Conservation (phyloP, 2,329 filamentous ascomycete genomes). For the Trichoderma citrinoviride region DNA sequence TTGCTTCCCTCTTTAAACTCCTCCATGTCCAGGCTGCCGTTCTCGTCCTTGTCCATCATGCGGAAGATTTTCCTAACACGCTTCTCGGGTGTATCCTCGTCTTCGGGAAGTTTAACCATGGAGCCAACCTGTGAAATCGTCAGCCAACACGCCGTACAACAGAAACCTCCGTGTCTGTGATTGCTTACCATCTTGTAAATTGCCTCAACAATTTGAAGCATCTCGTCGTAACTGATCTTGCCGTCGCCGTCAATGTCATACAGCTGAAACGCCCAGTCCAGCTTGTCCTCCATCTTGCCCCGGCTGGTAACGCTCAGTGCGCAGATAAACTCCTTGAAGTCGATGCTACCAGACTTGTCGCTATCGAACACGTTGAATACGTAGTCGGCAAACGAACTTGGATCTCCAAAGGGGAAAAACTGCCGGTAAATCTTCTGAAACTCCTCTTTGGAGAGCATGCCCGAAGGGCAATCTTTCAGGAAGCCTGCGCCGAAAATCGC, state of each 20-base stretch:
- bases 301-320: slow-evolving; percentile 94
- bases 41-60: slow-evolving; percentile 99
- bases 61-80: slow-evolving; percentile 96
- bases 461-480: slow-evolving; percentile 95
- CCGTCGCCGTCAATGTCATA: slow-evolving; percentile 99
- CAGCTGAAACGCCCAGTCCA: slow-evolving; percentile 98
- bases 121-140: slow-evolving; percentile 71
- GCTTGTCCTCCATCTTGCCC: slow-evolving; percentile 98
- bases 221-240: slow-evolving; percentile 98
- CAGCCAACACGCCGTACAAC: background rate
- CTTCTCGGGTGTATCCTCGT: slow-evolving; percentile 99
- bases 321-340: slow-evolving; percentile 99
- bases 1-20: slow-evolving; percentile 99
- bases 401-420: slow-evolving; percentile 98
- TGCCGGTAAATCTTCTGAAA: slow-evolving; percentile 99
- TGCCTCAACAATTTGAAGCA: slow-evolving; percentile 97
- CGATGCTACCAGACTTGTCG: slow-evolving; percentile 95
- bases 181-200: slow-evolving; percentile 95
- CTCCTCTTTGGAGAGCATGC: slow-evolving; percentile 95
- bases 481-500: slow-evolving; percentile 62
- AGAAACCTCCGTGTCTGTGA: too few species aligned
- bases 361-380: slow-evolving; percentile 99
- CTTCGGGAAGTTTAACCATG: slow-evolving; percentile 98
- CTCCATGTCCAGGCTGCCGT: slow-evolving; percentile 91
- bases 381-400: slow-evolving; percentile 95